A percentile compares a stretch with the other conserved stretches of the same genome.
These are phyloP conservation scores for Quercus aquifolioides DNA, from an alignment of 306 rosid genomes.

Conservation along the genomic window DNA sequence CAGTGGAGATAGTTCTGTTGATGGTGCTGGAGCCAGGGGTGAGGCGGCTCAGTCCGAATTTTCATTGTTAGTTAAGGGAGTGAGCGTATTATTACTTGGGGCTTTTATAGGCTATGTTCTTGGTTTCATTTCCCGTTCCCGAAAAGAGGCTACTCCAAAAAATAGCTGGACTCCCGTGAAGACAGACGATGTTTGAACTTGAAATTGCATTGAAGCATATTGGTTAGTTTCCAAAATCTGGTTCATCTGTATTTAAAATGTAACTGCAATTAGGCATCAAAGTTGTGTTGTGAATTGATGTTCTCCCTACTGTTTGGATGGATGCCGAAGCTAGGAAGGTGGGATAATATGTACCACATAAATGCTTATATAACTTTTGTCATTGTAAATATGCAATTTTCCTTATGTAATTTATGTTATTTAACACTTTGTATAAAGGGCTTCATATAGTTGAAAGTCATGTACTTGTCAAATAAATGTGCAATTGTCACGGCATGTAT, in stretches of 20 bases:
- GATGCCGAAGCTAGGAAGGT: constrained; percentile 36
- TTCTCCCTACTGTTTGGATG: constrained; percentile 22
- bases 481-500: neutral
- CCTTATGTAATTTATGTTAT: neutral
- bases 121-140: constrained; percentile 56
- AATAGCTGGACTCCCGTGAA: constrained; percentile 66
- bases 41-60: constrained; percentile 14
- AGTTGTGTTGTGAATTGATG: constrained; percentile 8
- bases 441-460: constrained; percentile 4
- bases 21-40: neutral
- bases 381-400: constrained; percentile 29
- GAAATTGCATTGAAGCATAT: neutral
- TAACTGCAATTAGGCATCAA: constrained; percentile 21
- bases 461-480: neutral
- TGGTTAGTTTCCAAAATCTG: constrained; percentile 7
- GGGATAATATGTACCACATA: too few relatives aligned
- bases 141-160: constrained; percentile 36
- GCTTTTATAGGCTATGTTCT: constrained; percentile 70
- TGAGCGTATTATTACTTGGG: constrained; percentile 48
- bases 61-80: constrained; percentile 42
- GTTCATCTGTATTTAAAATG: neutral
- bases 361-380: neutral
- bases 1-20: constrained; percentile 16
- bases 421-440: constrained; percentile 4
- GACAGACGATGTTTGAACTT: constrained; percentile 52